These are phyloP conservation scores for Herpetospermum pedunculosum DNA, from an alignment of 306 rosid genomes.

Conservation along the genomic window DNA sequence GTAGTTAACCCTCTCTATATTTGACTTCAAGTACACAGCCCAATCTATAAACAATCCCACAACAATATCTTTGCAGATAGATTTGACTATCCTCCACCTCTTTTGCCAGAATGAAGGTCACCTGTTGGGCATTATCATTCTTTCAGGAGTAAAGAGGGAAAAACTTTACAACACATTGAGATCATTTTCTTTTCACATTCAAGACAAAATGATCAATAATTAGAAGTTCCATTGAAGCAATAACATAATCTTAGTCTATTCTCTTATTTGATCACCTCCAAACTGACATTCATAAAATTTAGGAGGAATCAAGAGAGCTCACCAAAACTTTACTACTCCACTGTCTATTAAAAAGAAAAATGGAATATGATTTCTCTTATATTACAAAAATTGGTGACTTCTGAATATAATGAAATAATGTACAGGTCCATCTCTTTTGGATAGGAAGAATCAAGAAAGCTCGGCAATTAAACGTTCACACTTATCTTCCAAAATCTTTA, in stretches of 20 bases:
- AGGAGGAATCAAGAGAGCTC: neutral
- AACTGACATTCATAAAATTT: neutral
- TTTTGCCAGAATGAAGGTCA: neutral
- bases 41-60: too few species aligned
- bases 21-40: neutral
- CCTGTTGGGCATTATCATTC: too few species aligned
- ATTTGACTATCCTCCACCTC: neutral
- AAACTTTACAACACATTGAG: too few species aligned
- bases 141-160: too few species aligned
- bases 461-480: constrained; percentile 79
- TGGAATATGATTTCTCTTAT: neutral
- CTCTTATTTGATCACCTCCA: neutral
- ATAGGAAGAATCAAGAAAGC: constrained; percentile 42
- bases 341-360: neutral
- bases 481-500: constrained; percentile 88
- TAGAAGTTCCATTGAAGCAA: neutral
- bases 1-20: too few species aligned
- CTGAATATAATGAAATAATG: neutral
- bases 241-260: neutral
- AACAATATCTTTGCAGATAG: neutral
- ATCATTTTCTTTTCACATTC: neutral
- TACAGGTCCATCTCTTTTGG: neutral
- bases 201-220: neutral
- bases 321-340: neutral
- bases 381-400: neutral